A percentile compares a stretch with the other conserved stretches of the same genome.
Evolutionary conservation across 768 basidiomycete species (phyloP).

Genomic region (Coprinopsis marcescibilis): DNA sequence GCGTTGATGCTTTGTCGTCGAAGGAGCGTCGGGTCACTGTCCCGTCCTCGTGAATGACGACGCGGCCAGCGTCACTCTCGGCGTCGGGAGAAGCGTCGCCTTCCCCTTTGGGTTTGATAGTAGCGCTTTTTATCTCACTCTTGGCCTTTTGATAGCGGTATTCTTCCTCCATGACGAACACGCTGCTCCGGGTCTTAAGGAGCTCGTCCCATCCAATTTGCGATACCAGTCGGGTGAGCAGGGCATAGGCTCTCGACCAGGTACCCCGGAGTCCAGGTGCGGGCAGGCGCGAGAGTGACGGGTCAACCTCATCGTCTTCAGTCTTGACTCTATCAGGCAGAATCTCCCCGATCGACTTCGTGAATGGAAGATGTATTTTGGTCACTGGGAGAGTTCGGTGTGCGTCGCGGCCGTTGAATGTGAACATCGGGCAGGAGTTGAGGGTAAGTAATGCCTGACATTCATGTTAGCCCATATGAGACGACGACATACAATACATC

Average conservation of each 20-base stretch:
- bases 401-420: slow-evolving; percentile 92
- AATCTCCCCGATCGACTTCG: slow-evolving; percentile 82
- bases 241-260: slow-evolving; percentile 89
- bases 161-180: slow-evolving; percentile 99
- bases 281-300: slow-evolving; percentile 89
- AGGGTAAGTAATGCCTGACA: slow-evolving; percentile 76
- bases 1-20: slow-evolving; percentile 70
- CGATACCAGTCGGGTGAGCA: slow-evolving; percentile 86
- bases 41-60: slow-evolving; percentile 63
- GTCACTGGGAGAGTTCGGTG: slow-evolving; percentile 80
- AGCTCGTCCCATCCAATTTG: slow-evolving; percentile 99
- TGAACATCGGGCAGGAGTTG: slow-evolving; percentile 99
- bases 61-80: slow-evolving; percentile 26
- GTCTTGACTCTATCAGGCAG: slow-evolving; percentile 78
- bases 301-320: slow-evolving; percentile 90
- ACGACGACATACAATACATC: slow-evolving; percentile 16
- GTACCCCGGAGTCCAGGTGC: slow-evolving; percentile 93
- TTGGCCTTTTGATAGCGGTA: slow-evolving; percentile 95
- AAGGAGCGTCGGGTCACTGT: slow-evolving; percentile 25
- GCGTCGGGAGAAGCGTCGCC: slow-evolving; percentile 15
- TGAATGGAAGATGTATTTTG: slow-evolving; percentile 81
- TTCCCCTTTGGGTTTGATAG: slow-evolving; percentile 19
- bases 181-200: slow-evolving; percentile 85
- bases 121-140: slow-evolving; percentile 49
- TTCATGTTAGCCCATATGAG: not conserved